Evolutionary conservation across 1,139 yeast genomes (phyloP).

Genomic region (Debaryomycetaceae sp.): DNA sequence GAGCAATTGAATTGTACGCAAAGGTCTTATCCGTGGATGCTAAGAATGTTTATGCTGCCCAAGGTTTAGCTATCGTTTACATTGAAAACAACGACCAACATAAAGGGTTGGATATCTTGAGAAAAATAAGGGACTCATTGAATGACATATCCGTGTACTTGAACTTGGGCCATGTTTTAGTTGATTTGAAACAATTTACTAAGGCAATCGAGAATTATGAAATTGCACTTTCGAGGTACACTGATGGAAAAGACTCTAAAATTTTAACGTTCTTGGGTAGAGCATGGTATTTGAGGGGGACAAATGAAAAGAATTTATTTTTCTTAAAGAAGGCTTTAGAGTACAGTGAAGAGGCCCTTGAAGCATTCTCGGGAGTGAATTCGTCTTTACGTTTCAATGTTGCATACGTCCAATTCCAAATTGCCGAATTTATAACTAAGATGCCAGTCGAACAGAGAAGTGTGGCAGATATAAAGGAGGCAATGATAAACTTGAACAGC

Average conservation of each 20-base stretch:
- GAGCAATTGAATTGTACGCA: conserved; percentile 87
- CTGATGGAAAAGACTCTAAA: conserved; percentile 61
- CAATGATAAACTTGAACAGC: conserved; percentile 55
- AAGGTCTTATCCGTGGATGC: conserved; percentile 86
- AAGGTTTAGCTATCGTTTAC: conserved; percentile 90
- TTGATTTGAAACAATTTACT: conserved; percentile 76
- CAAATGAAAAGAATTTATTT: conserved; percentile 59
- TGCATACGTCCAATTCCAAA: conserved; percentile 81
- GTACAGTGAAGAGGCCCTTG: conserved; percentile 57
- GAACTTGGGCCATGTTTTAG: conserved; percentile 83
- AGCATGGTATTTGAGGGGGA: conserved; percentile 86
- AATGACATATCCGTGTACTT: conserved; percentile 79
- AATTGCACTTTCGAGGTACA: conserved; percentile 66
- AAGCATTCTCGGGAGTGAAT: conserved; percentile 36
- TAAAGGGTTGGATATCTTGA: conserved; percentile 79
- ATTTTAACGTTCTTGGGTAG: conserved; percentile 75
- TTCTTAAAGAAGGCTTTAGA: conserved; percentile 62
- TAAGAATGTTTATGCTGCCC: conserved; percentile 91
- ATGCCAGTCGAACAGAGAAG: conserved; percentile 59
- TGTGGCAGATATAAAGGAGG: conserved; percentile 56
- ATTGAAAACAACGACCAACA: conserved; percentile 80
- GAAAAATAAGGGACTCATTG: conserved; percentile 87
- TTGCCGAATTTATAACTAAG: conserved; percentile 79
- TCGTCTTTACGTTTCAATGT: conserved; percentile 65
- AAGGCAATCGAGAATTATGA: conserved; percentile 91